Conservation (phyloP, 345 rosid species). For the Camelina laxa region DNA sequence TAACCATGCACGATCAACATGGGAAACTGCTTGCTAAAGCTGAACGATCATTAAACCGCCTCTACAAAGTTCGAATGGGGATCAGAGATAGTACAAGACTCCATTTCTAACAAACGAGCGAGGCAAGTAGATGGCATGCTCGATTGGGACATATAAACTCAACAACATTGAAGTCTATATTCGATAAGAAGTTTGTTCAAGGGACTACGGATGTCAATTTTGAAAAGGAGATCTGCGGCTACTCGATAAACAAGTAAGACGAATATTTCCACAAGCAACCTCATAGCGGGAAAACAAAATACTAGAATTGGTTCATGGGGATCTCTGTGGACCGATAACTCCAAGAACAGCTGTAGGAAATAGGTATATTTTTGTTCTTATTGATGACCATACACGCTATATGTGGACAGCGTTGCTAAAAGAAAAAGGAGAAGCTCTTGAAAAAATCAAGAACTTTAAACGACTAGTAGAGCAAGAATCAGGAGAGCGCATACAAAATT, state of each 20-base stretch:
- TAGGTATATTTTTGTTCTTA: background rate
- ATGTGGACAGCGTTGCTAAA: background rate
- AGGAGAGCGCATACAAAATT: rapidly evolving
- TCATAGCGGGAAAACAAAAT: rapidly evolving
- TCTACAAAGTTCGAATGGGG: background rate
- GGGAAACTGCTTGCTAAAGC: background rate
- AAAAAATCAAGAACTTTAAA: background rate
- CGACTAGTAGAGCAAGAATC: rapidly evolving
- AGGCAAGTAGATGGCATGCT: background rate
- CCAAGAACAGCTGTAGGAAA: background rate
- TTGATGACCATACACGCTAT: background rate
- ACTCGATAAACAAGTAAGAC: background rate
- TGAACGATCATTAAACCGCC: rapidly evolving
- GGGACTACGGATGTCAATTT: rapidly evolving
- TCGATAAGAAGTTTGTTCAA: background rate
- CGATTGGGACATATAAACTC: background rate
- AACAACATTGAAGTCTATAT: background rate
- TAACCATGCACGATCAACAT: background rate
- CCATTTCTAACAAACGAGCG: rapidly evolving
- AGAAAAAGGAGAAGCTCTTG: background rate
- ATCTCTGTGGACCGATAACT: background rate
- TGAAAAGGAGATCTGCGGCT: background rate
- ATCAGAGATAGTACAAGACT: rapidly evolving
- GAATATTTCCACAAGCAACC: rapidly evolving
- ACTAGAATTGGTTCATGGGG: background rate